Conservation (phyloP, 805 yeast genomes). For the Nakazawaea ishiwadae region DNA sequence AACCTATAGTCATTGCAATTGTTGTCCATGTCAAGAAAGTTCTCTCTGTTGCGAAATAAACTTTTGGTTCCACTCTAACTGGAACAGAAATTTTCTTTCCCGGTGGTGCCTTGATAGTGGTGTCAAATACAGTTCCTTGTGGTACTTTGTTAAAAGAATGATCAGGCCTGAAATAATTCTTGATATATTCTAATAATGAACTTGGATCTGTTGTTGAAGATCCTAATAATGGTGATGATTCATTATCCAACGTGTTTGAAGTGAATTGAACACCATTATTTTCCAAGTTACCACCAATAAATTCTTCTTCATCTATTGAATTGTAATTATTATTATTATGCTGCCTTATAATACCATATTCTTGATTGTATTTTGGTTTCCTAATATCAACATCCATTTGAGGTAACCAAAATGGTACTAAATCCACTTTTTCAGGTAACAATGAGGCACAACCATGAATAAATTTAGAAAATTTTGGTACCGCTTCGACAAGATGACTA, state of each 20-base stretch:
- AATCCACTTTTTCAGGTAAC: constrained; percentile 73
- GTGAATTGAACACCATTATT: constrained; percentile 8
- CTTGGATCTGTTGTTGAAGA: not conserved
- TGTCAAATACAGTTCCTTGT: constrained; percentile 57
- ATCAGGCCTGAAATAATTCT: constrained; percentile 26
- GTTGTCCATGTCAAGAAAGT: constrained; percentile 93
- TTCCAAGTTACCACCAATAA: constrained; percentile 31
- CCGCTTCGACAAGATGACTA: constrained; percentile 94
- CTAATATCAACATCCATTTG: constrained; percentile 96
- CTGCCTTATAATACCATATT: constrained; percentile 58
- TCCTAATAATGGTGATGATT: not conserved
- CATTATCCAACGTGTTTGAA: constrained; percentile 14
- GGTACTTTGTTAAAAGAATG: constrained; percentile 57
- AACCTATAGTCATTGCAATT: constrained; percentile 81
- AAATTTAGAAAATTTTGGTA: constrained; percentile 95
- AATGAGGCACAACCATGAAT: constrained; percentile 96
- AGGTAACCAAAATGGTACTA: constrained; percentile 96
- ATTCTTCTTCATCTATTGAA: constrained; percentile 65
- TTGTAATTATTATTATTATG: constrained; percentile 20
- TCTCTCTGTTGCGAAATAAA: constrained; percentile 97
- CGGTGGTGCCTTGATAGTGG: constrained; percentile 65
- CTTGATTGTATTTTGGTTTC: constrained; percentile 66
- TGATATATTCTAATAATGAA: constrained; percentile 5
- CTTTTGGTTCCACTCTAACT: constrained; percentile 96
- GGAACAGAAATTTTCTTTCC: constrained; percentile 90